Percentiles rank a stretch among this genome's conserved stretches.
phyloP scores from a whole-genome alignment of 2,329 filamentous ascomycete genomes.

The Tolypocladium cylindrosporum region DNA sequence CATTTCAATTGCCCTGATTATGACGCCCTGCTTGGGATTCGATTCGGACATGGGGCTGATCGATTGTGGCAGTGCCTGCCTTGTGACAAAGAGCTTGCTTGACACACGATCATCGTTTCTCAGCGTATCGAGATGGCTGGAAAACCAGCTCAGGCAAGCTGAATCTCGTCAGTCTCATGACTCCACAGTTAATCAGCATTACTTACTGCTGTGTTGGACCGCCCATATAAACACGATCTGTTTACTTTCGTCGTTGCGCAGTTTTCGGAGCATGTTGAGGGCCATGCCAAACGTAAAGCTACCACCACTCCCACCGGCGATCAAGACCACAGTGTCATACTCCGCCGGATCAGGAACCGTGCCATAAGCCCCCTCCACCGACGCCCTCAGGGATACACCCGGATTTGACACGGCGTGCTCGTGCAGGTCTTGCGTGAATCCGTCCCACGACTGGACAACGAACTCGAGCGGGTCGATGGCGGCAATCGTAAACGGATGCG shows the following conservation, averaged over 20 bases:
- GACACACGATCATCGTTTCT: constrained; percentile 17
- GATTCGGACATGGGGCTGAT: not conserved
- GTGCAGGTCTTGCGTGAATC: constrained; percentile 48
- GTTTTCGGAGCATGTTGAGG: constrained; percentile 22
- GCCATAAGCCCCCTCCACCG: constrained; percentile 51
- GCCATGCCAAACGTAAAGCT: constrained; percentile 40
- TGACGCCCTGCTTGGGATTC: not conserved
- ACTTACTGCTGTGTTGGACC: constrained; percentile 25
- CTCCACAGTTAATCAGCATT: not conserved
- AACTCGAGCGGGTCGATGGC: constrained; percentile 44
- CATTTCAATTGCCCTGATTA: not conserved
- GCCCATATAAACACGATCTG: constrained; percentile 30
- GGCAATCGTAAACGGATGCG: constrained; percentile 55
- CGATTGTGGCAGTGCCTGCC: constrained; percentile 1
- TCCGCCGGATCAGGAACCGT: constrained; percentile 39
- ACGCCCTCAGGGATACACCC: constrained; percentile 35
- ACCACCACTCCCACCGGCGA: constrained; percentile 52
- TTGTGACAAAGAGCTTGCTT: constrained; percentile 25
- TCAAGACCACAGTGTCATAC: constrained; percentile 46
- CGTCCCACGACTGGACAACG: constrained; percentile 46
- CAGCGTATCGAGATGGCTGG: constrained; percentile 22
- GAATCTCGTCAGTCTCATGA: not conserved
- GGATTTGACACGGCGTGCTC: constrained; percentile 38
- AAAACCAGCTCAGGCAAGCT: constrained; percentile 28
- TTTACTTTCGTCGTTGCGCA: constrained; percentile 9